Conservation (phyloP, 2,329 filamentous ascomycete species). For the Geosmithia putterillii region DNA sequence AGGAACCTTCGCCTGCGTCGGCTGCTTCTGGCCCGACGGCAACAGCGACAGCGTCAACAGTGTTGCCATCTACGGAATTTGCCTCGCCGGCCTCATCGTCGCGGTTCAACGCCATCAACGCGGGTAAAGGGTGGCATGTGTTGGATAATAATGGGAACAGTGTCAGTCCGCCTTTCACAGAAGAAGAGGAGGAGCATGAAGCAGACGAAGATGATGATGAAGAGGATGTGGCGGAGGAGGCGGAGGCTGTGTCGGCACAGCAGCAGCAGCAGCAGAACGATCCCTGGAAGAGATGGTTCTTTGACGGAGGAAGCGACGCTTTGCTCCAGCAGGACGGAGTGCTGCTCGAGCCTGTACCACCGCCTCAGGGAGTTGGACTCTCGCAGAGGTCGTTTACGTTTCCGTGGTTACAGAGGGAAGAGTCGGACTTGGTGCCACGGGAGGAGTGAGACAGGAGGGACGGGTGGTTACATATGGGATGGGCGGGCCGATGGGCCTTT, state of each 20-base stretch:
- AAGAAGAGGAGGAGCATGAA: not conserved
- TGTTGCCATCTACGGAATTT: not conserved
- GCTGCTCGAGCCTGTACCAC: not conserved
- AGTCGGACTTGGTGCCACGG: conserved; percentile 1
- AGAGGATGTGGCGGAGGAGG: not conserved
- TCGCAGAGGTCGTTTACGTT: conserved; percentile 1
- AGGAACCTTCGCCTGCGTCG: not conserved
- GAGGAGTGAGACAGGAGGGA: not conserved
- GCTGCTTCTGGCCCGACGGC: not conserved
- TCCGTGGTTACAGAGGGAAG: conserved; percentile 3
- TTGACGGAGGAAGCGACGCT: not conserved
- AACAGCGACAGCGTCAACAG: no score
- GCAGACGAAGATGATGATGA: not conserved
- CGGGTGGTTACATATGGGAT: not conserved
- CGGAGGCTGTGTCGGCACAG: not conserved
- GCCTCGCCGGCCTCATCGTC: not conserved
- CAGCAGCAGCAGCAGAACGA: not conserved
- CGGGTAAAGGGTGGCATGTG: not conserved
- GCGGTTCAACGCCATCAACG: not conserved
- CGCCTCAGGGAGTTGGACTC: not conserved
- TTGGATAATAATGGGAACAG: not conserved
- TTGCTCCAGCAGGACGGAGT: not conserved
- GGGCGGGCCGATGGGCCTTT: not conserved
- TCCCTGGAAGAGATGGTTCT: conserved; percentile 1
- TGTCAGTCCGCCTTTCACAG: not conserved